Evolutionary conservation across 1,284 basidiomycete species (phyloP), one percentile per base, ranked within the genome.

Genomic region (Moesziomyces antarcticus): DNA sequence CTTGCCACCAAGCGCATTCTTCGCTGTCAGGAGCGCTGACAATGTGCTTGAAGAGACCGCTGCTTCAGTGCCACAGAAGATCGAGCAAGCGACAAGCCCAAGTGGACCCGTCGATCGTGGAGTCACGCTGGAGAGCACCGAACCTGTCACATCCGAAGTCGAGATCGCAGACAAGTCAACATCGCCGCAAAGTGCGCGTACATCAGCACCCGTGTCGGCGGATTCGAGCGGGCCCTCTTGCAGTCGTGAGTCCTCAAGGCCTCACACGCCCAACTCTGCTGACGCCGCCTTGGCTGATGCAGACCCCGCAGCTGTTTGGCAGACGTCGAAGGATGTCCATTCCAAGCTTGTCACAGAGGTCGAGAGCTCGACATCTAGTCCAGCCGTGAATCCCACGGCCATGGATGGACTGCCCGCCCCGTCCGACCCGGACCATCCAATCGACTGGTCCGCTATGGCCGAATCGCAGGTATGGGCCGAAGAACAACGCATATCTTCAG

Each of bases 391-490:
- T 18, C 3, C 37, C 6, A 18, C 14, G 16, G 37, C 11, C 3
- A 61, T 68, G 18, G 65, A 68, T 16, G 65, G 65, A 9, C 53
- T 68, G 65, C 65, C 65, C 10, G 47, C 56, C 21, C 45, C 21
- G 5, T 68, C 65, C 18, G 37, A 30, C 3, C 43, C 55, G n/a
- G 24, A 35, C 24, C 54, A 68, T 16, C 59, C 65, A 0, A 62
- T 68, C 37, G 50, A 58, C 40, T 68, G 65, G 65, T 62, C 65
- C 21, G 50, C 50, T 0, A 37, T 68, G 43, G 42, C 25, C 9
- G 42, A 43, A 30, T 43, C 50, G 30, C 59, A 37, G n/a, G 41
- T 56, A 10, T 44, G 42, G 8, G 14, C 30, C 20, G 30, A 14
- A 20, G 18, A 37, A 21, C 9, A 30, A 41, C 37, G 18, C 16